Evolutionary conservation across 495 filamentous ascomycete species (phyloP).

Genomic region (Achaetomiella virescens): DNA sequence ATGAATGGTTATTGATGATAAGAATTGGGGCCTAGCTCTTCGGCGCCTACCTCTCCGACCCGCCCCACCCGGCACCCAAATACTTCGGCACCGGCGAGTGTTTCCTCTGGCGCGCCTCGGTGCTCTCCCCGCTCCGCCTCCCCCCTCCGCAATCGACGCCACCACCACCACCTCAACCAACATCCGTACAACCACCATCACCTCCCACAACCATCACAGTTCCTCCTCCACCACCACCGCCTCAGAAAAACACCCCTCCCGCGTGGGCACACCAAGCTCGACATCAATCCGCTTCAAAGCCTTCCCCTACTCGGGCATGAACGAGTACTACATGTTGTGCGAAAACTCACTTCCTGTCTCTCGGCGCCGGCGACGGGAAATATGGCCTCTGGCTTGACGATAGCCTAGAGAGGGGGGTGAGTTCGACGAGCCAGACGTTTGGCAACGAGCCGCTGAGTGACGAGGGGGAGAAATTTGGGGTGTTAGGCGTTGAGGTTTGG

Average conservation of each 20-base stretch:
- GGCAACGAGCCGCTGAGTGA: conserved; percentile 95
- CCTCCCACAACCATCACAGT: conserved; percentile 54
- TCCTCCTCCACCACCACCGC: conserved; percentile 1
- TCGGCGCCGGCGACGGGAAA: conserved; percentile 82
- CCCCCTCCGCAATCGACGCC: conserved; percentile 50
- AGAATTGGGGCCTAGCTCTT: conserved; percentile 56
- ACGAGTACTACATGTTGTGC: conserved; percentile 95
- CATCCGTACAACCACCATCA: conserved; percentile 62
- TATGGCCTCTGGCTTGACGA: conserved; percentile 93
- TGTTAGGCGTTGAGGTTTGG: conserved; percentile 91
- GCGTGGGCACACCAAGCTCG: conserved; percentile 5
- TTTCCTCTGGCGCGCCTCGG: conserved; percentile 87
- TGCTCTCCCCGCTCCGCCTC: conserved; percentile 57
- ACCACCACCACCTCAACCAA: conserved; percentile 64
- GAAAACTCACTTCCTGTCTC: conserved; percentile 74
- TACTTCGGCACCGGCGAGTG: conserved; percentile 97
- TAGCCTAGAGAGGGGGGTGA: conserved; percentile 79
- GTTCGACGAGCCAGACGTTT: conserved; percentile 77
- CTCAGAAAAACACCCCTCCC: not conserved
- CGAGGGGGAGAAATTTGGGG: conserved; percentile 86
- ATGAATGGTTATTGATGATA: no score
- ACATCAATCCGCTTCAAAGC: conserved; percentile 83
- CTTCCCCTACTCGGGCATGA: conserved; percentile 90
- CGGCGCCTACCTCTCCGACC: conserved; percentile 88
- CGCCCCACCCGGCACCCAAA: conserved; percentile 68